Percentiles rank a stretch among this genome's conserved stretches.
These are phyloP conservation scores for Hypoxylon sp. DNA, from an alignment of 2,329 filamentous ascomycete species.

Conservation along the genomic window DNA sequence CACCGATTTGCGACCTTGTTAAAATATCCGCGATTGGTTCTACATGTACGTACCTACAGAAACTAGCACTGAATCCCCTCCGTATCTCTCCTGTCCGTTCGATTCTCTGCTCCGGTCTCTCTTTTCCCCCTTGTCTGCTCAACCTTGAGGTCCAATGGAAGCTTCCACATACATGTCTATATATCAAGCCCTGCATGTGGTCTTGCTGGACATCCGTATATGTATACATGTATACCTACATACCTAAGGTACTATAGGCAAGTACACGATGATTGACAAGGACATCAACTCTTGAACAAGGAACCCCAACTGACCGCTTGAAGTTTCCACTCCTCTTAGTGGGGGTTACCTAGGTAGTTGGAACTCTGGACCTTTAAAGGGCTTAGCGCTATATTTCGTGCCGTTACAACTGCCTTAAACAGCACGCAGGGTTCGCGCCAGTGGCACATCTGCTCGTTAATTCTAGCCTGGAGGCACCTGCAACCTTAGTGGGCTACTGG, in stretches of 20 bases:
- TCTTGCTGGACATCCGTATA: not conserved
- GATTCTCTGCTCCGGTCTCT: slow-evolving; percentile 3
- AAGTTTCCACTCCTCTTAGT: slow-evolving; percentile 45
- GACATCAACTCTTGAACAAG: slow-evolving; percentile 22
- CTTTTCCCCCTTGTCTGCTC: slow-evolving; percentile 1
- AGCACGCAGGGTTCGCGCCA: slow-evolving; percentile 50
- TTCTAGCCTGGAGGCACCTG: slow-evolving; percentile 12
- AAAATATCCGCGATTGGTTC: slow-evolving; percentile 39
- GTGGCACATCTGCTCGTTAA: slow-evolving; percentile 45
- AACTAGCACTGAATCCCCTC: slow-evolving; percentile 4
- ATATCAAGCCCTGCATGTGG: not conserved
- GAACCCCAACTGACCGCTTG: slow-evolving; percentile 52
- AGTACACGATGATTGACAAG: not conserved
- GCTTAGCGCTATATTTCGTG: slow-evolving; percentile 41
- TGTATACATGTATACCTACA: slow-evolving; percentile 14
- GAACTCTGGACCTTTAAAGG: slow-evolving; percentile 32
- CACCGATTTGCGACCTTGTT: slow-evolving; percentile 35
- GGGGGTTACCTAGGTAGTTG: slow-evolving; percentile 34
- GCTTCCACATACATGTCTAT: not conserved
- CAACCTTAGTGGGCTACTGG: too few species aligned
- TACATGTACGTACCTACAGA: slow-evolving; percentile 10
- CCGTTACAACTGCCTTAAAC: slow-evolving; percentile 39
- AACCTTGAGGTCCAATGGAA: slow-evolving; percentile 8
- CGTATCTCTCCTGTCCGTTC: slow-evolving; percentile 2
- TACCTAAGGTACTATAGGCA: not conserved